Conservation (phyloP, 1,284 basidiomycete species). For the Vanrija humicola region DNA sequence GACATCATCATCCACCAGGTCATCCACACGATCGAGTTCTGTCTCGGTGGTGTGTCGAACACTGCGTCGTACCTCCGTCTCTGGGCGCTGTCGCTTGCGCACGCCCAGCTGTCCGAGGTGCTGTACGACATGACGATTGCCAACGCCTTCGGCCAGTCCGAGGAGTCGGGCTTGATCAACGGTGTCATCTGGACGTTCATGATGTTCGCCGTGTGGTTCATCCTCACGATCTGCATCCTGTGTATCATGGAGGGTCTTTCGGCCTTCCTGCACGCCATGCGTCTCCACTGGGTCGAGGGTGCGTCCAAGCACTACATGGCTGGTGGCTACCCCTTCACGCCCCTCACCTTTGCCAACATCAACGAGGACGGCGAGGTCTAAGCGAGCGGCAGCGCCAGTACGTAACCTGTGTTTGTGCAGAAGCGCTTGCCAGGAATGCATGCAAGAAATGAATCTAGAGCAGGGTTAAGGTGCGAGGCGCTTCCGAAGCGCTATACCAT, state of each 20-base stretch:
- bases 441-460: background rate
- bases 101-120: conserved; percentile 96
- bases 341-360: conserved; percentile 42
- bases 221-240: conserved; percentile 67
- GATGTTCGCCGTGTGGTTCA: conserved; percentile 77
- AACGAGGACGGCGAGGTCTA: conserved; percentile 26
- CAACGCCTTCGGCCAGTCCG: conserved; percentile 51
- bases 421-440: too few species aligned
- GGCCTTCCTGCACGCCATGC: conserved; percentile 91
- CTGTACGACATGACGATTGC: conserved; percentile 80
- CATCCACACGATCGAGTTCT: conserved; percentile 99
- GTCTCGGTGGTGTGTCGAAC: conserved; percentile 97
- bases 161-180: conserved; percentile 51
- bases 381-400: conserved; percentile 1
- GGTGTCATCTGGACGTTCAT: conserved; percentile 60
- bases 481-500: too few species aligned
- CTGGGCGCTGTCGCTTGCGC: conserved; percentile 96
- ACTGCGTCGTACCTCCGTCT: conserved; percentile 98
- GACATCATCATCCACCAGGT: conserved; percentile 95
- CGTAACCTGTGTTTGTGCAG: too few species aligned
- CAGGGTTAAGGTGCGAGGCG: background rate
- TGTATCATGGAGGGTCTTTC: conserved; percentile 95
- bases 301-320: conserved; percentile 96
- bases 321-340: conserved; percentile 61
- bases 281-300: conserved; percentile 89